Base-by-base conservation (phyloP, 2,329 filamentous ascomycete genomes). In the Dendryphion nanum region DNA sequence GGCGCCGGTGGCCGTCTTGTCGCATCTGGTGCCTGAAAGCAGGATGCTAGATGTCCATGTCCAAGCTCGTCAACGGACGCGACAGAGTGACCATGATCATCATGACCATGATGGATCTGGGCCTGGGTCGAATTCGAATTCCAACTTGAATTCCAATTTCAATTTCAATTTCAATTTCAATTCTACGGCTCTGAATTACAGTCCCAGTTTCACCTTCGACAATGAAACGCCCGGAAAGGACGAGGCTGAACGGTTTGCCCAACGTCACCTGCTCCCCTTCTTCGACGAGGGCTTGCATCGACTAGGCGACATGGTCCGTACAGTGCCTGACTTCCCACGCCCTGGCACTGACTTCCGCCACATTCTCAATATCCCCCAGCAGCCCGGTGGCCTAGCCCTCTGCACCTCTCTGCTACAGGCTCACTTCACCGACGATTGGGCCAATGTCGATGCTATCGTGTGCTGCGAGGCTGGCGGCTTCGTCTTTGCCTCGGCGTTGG, bases 381-480 rank as follows among this genome's bases (percentile, higher is more conserved):
- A 73, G 32, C 68, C 63, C 0, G 69, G 66, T 32, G 79, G 79
- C 4, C 54, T 83, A 18, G 33, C 45, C 4, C 52, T 82, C 5
- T 80, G 76, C 59, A 68, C 69, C 1, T 70, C 68, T 48, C 61
- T 83, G 23, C 53, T 83, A 6, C 57, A 69, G 53, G 46, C 45
- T 3, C 69, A 71, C 37, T 77, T 77, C 45, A 29, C 36, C 0
- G 69, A 69, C 17, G 55, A 73, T 43, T 81, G 76, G 78, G 18
- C 45, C 2, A 59, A 67, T 32, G 46, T 81, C 16, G 57, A 67
- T 37, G 65, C 51, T 1, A 48, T 85, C 5, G 73, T 54, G 2
- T 72, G 66, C 48, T 82, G 77, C 51, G 79, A 83, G 61, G 68
- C 69, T 0, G 79, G 81, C 30, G 77, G 79, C 16, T 75, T 75